Conservation (phyloP, 2,329 filamentous ascomycete species). For the Diaporthe eres region DNA sequence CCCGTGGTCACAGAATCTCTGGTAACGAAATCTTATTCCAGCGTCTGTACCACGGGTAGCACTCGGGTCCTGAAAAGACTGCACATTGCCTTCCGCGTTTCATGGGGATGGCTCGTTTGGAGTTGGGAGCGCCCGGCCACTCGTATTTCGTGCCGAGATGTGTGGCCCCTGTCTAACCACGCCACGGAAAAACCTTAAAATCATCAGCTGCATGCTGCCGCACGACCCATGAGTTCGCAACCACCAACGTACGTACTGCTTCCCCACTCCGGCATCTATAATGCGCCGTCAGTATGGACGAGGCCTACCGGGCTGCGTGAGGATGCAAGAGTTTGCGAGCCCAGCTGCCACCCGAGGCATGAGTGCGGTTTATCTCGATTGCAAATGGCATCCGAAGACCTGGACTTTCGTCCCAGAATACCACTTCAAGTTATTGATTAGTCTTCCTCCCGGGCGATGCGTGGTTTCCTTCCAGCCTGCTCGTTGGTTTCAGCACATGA, state of each 20-base stretch:
- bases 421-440: neutral
- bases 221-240: conserved; percentile 27
- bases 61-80: neutral
- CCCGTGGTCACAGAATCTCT: neutral
- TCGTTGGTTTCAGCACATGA: neutral
- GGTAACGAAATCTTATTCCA: conserved; percentile 12
- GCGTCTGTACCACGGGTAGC: neutral
- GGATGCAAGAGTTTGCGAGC: neutral
- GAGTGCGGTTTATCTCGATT: neutral
- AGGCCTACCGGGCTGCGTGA: neutral
- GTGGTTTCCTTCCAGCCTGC: neutral
- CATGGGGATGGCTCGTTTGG: conserved; percentile 24
- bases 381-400: neutral
- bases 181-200: conserved; percentile 2
- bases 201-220: neutral
- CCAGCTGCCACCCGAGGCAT: too few relatives aligned
- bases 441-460: neutral
- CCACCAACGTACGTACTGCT: too few relatives aligned
- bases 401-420: neutral
- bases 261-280: neutral
- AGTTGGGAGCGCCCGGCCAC: conserved; percentile 11
- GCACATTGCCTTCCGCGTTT: conserved; percentile 12
- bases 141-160: conserved; percentile 5
- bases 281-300: neutral
- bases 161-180: conserved; percentile 21